phyloP scores from a whole-genome alignment of 148 eudicot genomes.

The Rhododendron vialii region DNA sequence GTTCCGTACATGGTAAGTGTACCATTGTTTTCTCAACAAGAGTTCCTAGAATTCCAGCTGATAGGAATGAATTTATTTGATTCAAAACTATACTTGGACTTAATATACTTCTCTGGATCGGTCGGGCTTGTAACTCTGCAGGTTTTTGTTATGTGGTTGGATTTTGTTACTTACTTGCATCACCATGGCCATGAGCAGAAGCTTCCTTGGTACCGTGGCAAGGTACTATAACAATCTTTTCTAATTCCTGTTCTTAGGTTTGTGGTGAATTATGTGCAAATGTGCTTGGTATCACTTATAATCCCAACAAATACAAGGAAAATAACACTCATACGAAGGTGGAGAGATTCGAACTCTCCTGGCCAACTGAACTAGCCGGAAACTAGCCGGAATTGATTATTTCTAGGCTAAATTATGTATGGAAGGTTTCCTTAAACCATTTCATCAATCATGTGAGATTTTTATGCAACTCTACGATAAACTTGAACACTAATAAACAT shows the following conservation, averaged over 20 bases:
- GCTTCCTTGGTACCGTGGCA: slow-evolving; percentile 63
- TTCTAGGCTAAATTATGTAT: not conserved
- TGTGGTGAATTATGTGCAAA: not conserved
- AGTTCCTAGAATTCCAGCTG: not conserved
- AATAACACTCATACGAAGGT: no score
- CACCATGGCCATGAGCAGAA: slow-evolving; percentile 52
- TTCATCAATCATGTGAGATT: not conserved
- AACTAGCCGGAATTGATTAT: not conserved
- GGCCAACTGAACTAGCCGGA: not conserved
- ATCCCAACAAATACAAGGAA: not conserved
- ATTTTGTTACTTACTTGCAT: slow-evolving; percentile 47
- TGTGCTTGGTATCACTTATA: not conserved
- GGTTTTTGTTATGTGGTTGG: slow-evolving; percentile 51
- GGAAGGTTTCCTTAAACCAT: not conserved
- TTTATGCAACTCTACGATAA: not conserved
- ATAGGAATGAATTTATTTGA: not conserved
- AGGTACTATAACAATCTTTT: slow-evolving; percentile 23
- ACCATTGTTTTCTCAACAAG: not conserved
- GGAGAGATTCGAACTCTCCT: not conserved
- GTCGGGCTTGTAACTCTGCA: slow-evolving; percentile 1
- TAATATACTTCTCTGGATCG: not conserved
- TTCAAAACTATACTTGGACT: not conserved
- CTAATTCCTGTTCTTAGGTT: not conserved
- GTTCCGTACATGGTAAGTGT: slow-evolving; percentile 44
- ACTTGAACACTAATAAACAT: not conserved